These are phyloP conservation scores for Dactylonectria estremocensis DNA, from an alignment of 2,329 filamentous ascomycete genomes.

Conservation along the genomic window DNA sequence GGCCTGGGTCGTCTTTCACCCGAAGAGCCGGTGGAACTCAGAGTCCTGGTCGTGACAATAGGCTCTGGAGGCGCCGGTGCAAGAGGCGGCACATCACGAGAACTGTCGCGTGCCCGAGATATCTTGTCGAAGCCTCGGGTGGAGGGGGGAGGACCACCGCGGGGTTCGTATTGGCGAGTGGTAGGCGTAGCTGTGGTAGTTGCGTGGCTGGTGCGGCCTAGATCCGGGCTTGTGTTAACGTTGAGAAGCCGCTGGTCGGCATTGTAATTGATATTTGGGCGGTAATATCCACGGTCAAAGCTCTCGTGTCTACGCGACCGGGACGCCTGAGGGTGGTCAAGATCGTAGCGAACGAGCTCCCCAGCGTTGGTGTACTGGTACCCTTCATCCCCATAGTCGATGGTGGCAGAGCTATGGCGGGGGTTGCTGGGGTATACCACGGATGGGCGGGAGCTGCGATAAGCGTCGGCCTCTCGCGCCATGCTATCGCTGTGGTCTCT, in stretches of 20 bases:
- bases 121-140: conserved; percentile 81
- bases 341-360: conserved; percentile 73
- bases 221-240: conserved; percentile 61
- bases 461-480: conserved; percentile 60
- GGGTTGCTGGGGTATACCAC: conserved; percentile 61
- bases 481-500: conserved; percentile 65
- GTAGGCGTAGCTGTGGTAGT: conserved; percentile 35
- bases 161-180: conserved; percentile 56
- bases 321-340: conserved; percentile 65
- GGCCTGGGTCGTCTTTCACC: conserved; percentile 57
- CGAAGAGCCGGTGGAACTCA: conserved; percentile 27
- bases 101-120: conserved; percentile 65
- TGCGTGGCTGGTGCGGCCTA: conserved; percentile 59
- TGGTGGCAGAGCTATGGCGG: conserved; percentile 60
- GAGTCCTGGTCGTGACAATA: conserved; percentile 39
- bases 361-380: conserved; percentile 77
- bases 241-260: conserved; percentile 64
- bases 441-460: conserved; percentile 64
- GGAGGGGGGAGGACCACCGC: conserved; percentile 75
- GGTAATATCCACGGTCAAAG: conserved; percentile 68
- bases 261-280: conserved; percentile 68
- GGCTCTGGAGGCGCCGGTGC: conserved; percentile 58
- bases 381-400: conserved; percentile 71
- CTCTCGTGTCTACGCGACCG: conserved; percentile 67
- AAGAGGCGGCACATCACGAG: conserved; percentile 59